These are phyloP conservation scores for Malania oleifera DNA, from an alignment of 164 flowering plant species.

Conservation along the genomic window DNA sequence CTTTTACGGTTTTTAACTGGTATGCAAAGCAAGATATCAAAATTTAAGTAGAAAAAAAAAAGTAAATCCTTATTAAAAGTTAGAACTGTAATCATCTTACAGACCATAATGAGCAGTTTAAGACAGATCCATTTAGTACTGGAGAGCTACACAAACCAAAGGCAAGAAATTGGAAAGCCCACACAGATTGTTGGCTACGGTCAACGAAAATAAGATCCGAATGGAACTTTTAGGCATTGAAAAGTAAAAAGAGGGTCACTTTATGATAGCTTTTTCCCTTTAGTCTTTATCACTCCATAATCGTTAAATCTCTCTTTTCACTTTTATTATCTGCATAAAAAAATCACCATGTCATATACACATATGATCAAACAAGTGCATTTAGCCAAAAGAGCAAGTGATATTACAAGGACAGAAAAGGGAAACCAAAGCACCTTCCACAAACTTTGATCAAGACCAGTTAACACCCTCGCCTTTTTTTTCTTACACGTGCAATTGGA, in stretches of 20 bases:
- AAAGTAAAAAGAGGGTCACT: constrained; percentile 41
- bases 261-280: constrained; percentile 39
- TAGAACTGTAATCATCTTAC: constrained; percentile 26
- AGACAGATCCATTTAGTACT: constrained; percentile 29
- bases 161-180: constrained; percentile 28
- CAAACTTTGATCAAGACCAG: too few relatives aligned
- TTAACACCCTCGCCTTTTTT: too few relatives aligned
- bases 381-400: constrained; percentile 19
- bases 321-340: constrained; percentile 69
- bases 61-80: constrained; percentile 12
- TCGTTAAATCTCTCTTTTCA: constrained; percentile 53
- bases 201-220: constrained; percentile 30
- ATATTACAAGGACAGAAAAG: too few relatives aligned
- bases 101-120: constrained; percentile 36
- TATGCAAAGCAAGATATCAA: constrained; percentile 42
- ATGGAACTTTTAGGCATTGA: constrained; percentile 37
- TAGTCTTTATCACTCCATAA: constrained; percentile 52
- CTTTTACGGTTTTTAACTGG: constrained; percentile 80
- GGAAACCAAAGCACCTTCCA: too few relatives aligned
- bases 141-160: constrained; percentile 35
- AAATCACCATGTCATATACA: constrained; percentile 43
- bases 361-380: constrained; percentile 23
- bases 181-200: constrained; percentile 24
- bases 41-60: constrained; percentile 17
- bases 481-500: too few relatives aligned